phyloP scores from a whole-genome alignment of 2,329 filamentous ascomycete genomes.

The Talaromyces sp. region DNA sequence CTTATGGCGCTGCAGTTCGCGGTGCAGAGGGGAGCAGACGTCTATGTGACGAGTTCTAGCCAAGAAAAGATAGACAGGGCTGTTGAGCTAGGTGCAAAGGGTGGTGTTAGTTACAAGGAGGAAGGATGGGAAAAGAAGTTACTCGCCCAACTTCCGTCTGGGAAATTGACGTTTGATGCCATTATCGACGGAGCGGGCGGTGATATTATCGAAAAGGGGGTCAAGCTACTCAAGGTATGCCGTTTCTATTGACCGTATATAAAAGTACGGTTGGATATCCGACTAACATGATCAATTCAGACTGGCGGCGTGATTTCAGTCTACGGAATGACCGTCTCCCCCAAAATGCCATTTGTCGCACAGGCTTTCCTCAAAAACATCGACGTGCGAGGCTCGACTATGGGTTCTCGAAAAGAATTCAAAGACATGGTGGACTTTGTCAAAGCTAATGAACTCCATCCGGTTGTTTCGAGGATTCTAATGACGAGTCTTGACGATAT shows the following conservation, averaged over 20 bases:
- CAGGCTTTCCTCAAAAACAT: slow-evolving; percentile 78
- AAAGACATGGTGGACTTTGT: slow-evolving; percentile 86
- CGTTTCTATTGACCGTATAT: neutral
- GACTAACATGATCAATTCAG: slow-evolving; percentile 28
- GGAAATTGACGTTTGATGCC: slow-evolving; percentile 66
- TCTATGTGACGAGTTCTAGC: slow-evolving; percentile 76
- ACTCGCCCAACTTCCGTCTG: slow-evolving; percentile 52
- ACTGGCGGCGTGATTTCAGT: slow-evolving; percentile 74
- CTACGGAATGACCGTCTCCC: slow-evolving; percentile 86
- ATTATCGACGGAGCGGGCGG: slow-evolving; percentile 90
- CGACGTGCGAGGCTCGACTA: slow-evolving; percentile 78
- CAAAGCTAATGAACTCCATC: slow-evolving; percentile 63
- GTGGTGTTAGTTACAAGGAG: slow-evolving; percentile 77
- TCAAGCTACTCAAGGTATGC: slow-evolving; percentile 62
- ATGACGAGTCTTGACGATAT: slow-evolving; percentile 66
- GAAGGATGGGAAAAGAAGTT: slow-evolving; percentile 77
- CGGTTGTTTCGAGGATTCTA: slow-evolving; percentile 69
- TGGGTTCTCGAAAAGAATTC: slow-evolving; percentile 89
- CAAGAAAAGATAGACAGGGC: slow-evolving; percentile 71
- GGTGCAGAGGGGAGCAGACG: slow-evolving; percentile 65
- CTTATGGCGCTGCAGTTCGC: slow-evolving; percentile 76
- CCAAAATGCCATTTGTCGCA: slow-evolving; percentile 85
- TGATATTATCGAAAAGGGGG: slow-evolving; percentile 66
- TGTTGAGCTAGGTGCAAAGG: slow-evolving; percentile 64
- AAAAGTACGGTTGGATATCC: neutral